Conservation (phyloP, 345 rosid genomes). For the Trapa bicornis region DNA sequence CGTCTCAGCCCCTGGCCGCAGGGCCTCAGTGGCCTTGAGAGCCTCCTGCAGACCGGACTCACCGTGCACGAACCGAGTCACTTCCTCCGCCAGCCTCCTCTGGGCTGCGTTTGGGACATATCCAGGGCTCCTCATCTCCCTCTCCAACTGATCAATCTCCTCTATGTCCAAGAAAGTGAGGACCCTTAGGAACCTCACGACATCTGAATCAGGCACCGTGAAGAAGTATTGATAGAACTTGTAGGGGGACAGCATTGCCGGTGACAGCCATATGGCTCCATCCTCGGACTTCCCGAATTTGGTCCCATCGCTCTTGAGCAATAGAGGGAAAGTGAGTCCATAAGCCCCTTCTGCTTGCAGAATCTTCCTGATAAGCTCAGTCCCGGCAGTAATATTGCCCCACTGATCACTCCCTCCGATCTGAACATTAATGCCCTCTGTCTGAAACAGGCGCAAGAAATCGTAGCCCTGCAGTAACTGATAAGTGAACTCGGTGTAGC, state of each 20-base stretch:
- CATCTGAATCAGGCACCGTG: conserved; percentile 76
- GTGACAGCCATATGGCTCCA: conserved; percentile 92
- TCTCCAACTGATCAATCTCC: conserved; percentile 52
- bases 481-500: conserved; percentile 84
- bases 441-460: conserved; percentile 51
- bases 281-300: conserved; percentile 98
- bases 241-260: conserved; percentile 65
- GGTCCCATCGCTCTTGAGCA: conserved; percentile 77
- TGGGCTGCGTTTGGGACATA: conserved; percentile 65
- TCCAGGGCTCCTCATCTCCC: conserved; percentile 52
- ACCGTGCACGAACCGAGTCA: conserved; percentile 83
- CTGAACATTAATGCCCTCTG: conserved; percentile 70
- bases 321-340: conserved; percentile 84
- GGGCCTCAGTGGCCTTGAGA: conserved; percentile 75
- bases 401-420: conserved; percentile 98
- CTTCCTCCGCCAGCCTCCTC: conserved; percentile 78
- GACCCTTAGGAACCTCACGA: conserved; percentile 60
- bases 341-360: conserved; percentile 64
- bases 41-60: conserved; percentile 87
- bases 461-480: conserved; percentile 93
- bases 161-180: conserved; percentile 66
- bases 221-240: conserved; percentile 92
- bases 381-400: conserved; percentile 94
- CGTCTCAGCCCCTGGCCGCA: conserved; percentile 87
- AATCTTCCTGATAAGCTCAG: conserved; percentile 72